A percentile compares a stretch with the other conserved stretches of the same genome.
Conservation (phyloP, 2,329 filamentous ascomycete species). For the Cladosporium velox region DNA sequence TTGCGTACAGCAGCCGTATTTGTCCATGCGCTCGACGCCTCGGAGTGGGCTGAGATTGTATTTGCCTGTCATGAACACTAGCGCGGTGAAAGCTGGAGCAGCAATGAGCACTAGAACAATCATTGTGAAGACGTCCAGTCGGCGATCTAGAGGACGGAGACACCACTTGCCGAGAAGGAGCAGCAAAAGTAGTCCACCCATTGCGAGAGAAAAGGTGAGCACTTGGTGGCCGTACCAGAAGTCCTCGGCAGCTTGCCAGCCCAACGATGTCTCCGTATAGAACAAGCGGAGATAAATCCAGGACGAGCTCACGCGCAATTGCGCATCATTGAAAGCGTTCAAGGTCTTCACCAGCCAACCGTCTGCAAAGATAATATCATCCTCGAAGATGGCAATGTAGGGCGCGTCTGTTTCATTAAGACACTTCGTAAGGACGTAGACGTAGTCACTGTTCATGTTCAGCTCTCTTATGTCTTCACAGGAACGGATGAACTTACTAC, state of each 20-base stretch:
- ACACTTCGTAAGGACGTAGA: neutral
- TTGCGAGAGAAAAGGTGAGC: slow-evolving; percentile 27
- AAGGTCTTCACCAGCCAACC: neutral
- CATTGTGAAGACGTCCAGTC: slow-evolving; percentile 18
- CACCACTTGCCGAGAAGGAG: slow-evolving; percentile 1
- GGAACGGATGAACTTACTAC: neutral
- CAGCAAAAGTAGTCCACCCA: slow-evolving; percentile 13
- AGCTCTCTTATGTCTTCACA: neutral
- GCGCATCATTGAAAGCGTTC: neutral
- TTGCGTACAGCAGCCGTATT: slow-evolving; percentile 39
- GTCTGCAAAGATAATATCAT: neutral
- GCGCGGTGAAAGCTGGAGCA: slow-evolving; percentile 24
- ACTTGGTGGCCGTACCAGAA: slow-evolving; percentile 21
- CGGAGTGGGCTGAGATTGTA: slow-evolving; percentile 23
- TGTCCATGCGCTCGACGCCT: slow-evolving; percentile 25
- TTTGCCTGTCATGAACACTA: slow-evolving; percentile 26
- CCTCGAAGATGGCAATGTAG: neutral
- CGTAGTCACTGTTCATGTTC: neutral
- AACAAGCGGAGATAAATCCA: slow-evolving; percentile 41
- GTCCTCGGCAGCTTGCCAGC: neutral
- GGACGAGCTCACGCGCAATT: neutral
- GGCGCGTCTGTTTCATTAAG: neutral
- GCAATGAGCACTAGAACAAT: slow-evolving; percentile 17
- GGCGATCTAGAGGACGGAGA: slow-evolving; percentile 2
- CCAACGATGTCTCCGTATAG: slow-evolving; percentile 37